Evolutionary conservation across 2,329 filamentous ascomycete genomes (phyloP).

Genomic region (Colletotrichum scovillei): DNA sequence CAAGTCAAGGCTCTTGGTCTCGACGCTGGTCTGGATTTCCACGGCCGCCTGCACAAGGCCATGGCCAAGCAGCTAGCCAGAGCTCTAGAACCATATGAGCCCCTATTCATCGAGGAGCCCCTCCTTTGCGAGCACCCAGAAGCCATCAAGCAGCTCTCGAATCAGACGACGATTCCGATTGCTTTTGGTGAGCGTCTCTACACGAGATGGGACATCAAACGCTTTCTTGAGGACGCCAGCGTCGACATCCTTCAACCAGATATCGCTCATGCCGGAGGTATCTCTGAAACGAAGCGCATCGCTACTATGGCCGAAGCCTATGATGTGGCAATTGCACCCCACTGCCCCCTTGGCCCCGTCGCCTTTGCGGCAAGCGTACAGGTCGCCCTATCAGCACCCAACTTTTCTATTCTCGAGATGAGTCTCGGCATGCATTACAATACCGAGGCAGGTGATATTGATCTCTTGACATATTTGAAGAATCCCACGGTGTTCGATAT

Average conservation of each 20-base stretch:
- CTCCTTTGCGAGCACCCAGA: slow-evolving; percentile 71
- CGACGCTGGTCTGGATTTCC: slow-evolving; percentile 76
- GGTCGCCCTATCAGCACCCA: slow-evolving; percentile 64
- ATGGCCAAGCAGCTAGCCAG: slow-evolving; percentile 77
- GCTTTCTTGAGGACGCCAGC: slow-evolving; percentile 69
- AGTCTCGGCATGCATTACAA: slow-evolving; percentile 79
- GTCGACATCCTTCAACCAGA: slow-evolving; percentile 77
- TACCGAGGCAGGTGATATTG: slow-evolving; percentile 51
- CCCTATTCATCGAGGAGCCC: slow-evolving; percentile 76
- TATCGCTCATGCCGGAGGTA: slow-evolving; percentile 72
- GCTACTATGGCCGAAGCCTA: slow-evolving; percentile 74
- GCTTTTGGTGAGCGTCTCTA: slow-evolving; percentile 74
- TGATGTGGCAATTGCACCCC: slow-evolving; percentile 73
- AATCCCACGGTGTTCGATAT: slow-evolving; percentile 70
- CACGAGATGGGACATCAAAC: slow-evolving; percentile 73
- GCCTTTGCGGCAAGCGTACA: slow-evolving; percentile 74
- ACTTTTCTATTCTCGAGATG: slow-evolving; percentile 77
- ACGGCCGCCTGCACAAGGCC: slow-evolving; percentile 75
- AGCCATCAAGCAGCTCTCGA: slow-evolving; percentile 67
- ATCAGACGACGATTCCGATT: slow-evolving; percentile 68
- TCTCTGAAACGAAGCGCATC: slow-evolving; percentile 72
- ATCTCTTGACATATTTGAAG: slow-evolving; percentile 70
- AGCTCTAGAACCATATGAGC: slow-evolving; percentile 69
- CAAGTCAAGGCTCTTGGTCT: slow-evolving; percentile 72
- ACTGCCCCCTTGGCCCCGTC: slow-evolving; percentile 74